phyloP scores from a whole-genome alignment of 768 basidiomycete species.

The Leccinum pellstonianum region DNA sequence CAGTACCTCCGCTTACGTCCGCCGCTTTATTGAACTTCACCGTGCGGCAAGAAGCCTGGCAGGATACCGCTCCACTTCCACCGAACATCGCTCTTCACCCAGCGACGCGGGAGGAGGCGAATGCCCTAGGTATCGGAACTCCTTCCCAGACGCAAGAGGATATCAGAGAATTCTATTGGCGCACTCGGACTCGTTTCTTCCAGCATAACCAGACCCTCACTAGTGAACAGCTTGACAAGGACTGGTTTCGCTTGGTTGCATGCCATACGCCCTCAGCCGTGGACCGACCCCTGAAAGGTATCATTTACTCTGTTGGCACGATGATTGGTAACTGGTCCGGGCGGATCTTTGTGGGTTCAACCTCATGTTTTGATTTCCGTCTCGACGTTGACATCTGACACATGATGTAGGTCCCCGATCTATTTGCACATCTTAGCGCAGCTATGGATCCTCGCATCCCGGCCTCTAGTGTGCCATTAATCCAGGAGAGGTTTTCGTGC shows the following conservation, averaged over 20 bases:
- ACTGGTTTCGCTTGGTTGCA: slow-evolving; percentile 48
- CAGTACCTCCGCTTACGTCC: slow-evolving; percentile 40
- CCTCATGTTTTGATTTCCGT: slow-evolving; percentile 7
- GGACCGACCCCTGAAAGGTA: slow-evolving; percentile 39
- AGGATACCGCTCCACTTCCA: slow-evolving; percentile 30
- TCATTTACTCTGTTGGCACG: slow-evolving; percentile 43
- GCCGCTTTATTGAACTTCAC: slow-evolving; percentile 40
- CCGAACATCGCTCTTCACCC: slow-evolving; percentile 27
- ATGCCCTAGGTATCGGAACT: slow-evolving; percentile 26
- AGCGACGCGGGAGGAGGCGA: slow-evolving; percentile 36
- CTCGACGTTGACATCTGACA: slow-evolving; percentile 22
- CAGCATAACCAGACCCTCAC: slow-evolving; percentile 13
- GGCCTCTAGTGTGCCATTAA: slow-evolving; percentile 26
- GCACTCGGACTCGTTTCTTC: slow-evolving; percentile 36
- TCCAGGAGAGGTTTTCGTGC: slow-evolving; percentile 41
- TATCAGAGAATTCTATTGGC: slow-evolving; percentile 37
- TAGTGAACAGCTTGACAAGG: slow-evolving; percentile 41
- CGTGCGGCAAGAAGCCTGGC: slow-evolving; percentile 39
- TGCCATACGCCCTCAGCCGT: slow-evolving; percentile 40
- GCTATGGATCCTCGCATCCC: slow-evolving; percentile 20
- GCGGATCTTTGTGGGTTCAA: slow-evolving; percentile 41
- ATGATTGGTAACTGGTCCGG: slow-evolving; percentile 48
- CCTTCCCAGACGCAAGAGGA: slow-evolving; percentile 41
- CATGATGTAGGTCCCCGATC: slow-evolving; percentile 25
- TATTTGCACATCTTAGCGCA: slow-evolving; percentile 25